phyloP scores from a whole-genome alignment of 2,329 filamentous ascomycete species.

The Xylaria sp. region DNA sequence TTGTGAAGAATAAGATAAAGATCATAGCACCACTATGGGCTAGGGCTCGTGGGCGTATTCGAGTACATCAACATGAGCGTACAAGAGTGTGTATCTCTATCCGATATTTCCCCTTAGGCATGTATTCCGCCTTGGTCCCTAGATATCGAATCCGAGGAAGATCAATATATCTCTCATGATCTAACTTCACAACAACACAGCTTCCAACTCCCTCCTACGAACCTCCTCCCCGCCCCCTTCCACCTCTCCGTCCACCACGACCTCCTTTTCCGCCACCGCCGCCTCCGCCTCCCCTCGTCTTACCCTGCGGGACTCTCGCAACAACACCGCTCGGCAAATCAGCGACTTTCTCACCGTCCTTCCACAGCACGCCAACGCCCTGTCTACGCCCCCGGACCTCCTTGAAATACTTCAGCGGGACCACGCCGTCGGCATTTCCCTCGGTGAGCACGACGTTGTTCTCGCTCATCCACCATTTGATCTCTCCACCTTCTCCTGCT shows the following conservation, averaged over 20 bases:
- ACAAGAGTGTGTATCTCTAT: background rate
- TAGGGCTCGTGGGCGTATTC: background rate
- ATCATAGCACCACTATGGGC: background rate
- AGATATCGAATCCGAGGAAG: background rate
- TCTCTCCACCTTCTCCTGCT: slow-evolving; percentile 45
- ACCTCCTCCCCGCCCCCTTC: slow-evolving; percentile 36
- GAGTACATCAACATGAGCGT: background rate
- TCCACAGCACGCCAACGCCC: slow-evolving; percentile 74
- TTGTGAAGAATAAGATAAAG: background rate
- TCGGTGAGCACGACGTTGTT: slow-evolving; percentile 80
- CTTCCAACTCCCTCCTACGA: background rate
- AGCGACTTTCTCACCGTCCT: slow-evolving; percentile 72
- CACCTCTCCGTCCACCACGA: slow-evolving; percentile 46
- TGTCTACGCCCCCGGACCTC: slow-evolving; percentile 72
- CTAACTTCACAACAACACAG: background rate
- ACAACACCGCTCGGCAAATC: slow-evolving; percentile 73
- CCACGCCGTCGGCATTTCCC: slow-evolving; percentile 67
- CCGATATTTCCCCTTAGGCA: background rate
- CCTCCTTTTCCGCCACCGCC: slow-evolving; percentile 47
- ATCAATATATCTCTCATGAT: background rate
- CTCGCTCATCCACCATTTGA: slow-evolving; percentile 82
- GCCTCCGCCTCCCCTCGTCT: slow-evolving; percentile 54
- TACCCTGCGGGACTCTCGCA: slow-evolving; percentile 59
- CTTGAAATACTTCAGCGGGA: slow-evolving; percentile 76
- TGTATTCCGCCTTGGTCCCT: background rate